Base-by-base conservation (phyloP, 495 filamentous ascomycete species). In the Trichocladium uniseriatum region DNA sequence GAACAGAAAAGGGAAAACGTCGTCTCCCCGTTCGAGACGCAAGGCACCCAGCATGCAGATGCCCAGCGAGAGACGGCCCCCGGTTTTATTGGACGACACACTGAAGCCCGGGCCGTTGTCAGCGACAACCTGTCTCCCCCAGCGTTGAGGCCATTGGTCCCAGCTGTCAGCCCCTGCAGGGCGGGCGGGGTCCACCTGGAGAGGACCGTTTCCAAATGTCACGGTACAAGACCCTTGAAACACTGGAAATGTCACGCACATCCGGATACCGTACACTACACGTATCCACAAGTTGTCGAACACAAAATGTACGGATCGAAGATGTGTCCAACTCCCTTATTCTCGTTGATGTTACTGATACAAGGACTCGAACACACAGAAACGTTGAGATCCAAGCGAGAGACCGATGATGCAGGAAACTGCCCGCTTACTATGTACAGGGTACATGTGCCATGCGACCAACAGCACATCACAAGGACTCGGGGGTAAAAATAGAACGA, bases 21-120 rank as follows among this genome's bases (percentile, higher is more conserved):
- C 16, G 6, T 15, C 2, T 5, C 22, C 13, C 6, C 15, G 19
- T n/a, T 51, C 21, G 28, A 51, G 14, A 34, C 34, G 15, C 35
- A 42, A 36, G 32, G 16, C 32, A 36, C n/a, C 38, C 36, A n/a
- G 6, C 35, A 24, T 36, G 52, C 52, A 49, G 41, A 36, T 46
- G 43, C 43, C 42, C 42, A 49, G 41, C 51, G 38, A 27, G 43
- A 18, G 22, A 3, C 24, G 4, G 31, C 3, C 42, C 41, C 36
- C 21, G 31, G 41, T 50, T 48, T 43, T 47, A 54, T 54, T 54
- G 52, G 52, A 45, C 24, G 24, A 35, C 38, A 36, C 45, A 38
- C 40, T 20, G 45, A 48, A 45, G 44, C 36, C 46, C 8, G 48
- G 38, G 31, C n/a, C 24, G 29, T 28, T 24, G 43, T 31, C 43